These are phyloP conservation scores for Chlamydomonas sp. DNA, from an alignment of 139 green algal species.

Conservation along the genomic window DNA sequence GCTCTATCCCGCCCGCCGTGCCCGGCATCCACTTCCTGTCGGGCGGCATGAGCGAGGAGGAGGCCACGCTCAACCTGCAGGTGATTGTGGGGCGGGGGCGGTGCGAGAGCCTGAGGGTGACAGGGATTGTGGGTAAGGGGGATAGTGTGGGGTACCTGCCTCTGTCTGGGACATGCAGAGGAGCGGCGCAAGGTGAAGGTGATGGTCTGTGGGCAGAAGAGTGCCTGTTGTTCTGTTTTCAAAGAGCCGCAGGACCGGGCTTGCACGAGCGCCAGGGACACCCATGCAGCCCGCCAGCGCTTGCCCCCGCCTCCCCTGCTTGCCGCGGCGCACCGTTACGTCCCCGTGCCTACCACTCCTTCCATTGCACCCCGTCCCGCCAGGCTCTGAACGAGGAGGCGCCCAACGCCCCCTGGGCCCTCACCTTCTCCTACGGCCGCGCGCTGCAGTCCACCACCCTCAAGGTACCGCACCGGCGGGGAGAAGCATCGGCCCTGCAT, in stretches of 20 bases:
- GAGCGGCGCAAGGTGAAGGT: too few species aligned
- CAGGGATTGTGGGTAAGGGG: too few species aligned
- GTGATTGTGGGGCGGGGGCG: not conserved
- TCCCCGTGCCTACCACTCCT: too few species aligned
- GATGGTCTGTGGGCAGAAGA: too few species aligned
- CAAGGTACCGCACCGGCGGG: slow-evolving; percentile 40
- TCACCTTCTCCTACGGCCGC: slow-evolving; percentile 95
- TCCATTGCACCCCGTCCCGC: slow-evolving; percentile 3
- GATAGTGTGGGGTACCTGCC: too few species aligned
- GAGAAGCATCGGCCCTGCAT: not conserved
- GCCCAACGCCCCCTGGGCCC: slow-evolving; percentile 85
- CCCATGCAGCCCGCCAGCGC: too few species aligned
- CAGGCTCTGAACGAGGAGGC: slow-evolving; percentile 70
- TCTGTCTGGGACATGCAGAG: too few species aligned
- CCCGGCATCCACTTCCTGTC: slow-evolving; percentile 83
- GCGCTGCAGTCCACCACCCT: slow-evolving; percentile 86
- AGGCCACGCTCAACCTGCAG: slow-evolving; percentile 89
- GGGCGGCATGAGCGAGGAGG: slow-evolving; percentile 89
- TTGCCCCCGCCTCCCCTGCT: not conserved
- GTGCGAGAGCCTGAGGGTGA: not conserved
- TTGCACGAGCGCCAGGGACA: too few species aligned
- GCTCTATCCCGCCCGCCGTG: slow-evolving; percentile 84
- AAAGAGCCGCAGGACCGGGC: too few species aligned
- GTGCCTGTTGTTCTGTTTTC: too few species aligned
- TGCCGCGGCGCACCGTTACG: not conserved